These are phyloP conservation scores for Oenanthe javanica DNA, from an alignment of 140 eudicot genomes.

Conservation along the genomic window DNA sequence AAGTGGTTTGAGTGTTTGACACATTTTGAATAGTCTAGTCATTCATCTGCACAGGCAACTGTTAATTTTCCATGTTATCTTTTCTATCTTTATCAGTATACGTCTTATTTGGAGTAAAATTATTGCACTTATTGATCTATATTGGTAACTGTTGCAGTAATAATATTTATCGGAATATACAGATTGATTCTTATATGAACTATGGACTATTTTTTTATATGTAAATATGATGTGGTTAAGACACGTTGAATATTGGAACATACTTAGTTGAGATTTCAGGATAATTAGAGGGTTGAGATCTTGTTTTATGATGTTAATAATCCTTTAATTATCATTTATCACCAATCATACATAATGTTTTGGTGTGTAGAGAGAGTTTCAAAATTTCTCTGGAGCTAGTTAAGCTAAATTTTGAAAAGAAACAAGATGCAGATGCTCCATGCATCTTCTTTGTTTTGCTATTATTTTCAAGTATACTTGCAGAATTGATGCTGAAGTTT, in stretches of 20 bases:
- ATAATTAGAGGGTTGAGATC: not conserved
- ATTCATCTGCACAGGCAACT: not conserved
- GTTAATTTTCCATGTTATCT: not conserved
- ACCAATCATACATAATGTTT: too few relatives aligned
- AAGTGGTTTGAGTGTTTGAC: not conserved
- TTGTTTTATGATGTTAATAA: not conserved
- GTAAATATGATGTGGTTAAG: not conserved
- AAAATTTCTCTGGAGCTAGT: too few relatives aligned
- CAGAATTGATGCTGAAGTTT: not conserved
- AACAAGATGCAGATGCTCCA: not conserved
- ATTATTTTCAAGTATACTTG: not conserved
- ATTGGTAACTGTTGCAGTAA: not conserved
- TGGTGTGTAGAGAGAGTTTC: too few relatives aligned
- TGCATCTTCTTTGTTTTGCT: not conserved
- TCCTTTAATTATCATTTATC: too few relatives aligned
- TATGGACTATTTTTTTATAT: not conserved
- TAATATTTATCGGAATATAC: too few relatives aligned
- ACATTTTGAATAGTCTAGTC: not conserved
- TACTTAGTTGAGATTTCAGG: not conserved
- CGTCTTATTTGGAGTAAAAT: not conserved
- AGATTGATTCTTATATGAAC: not conserved
- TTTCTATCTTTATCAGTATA: not conserved
- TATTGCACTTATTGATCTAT: not conserved
- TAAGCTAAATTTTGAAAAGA: too few relatives aligned
- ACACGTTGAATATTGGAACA: not conserved